Evolutionary conservation across 805 yeast species (phyloP), one percentile per base, ranked within the genome.

Genomic region (Yarrowia sp.): DNA sequence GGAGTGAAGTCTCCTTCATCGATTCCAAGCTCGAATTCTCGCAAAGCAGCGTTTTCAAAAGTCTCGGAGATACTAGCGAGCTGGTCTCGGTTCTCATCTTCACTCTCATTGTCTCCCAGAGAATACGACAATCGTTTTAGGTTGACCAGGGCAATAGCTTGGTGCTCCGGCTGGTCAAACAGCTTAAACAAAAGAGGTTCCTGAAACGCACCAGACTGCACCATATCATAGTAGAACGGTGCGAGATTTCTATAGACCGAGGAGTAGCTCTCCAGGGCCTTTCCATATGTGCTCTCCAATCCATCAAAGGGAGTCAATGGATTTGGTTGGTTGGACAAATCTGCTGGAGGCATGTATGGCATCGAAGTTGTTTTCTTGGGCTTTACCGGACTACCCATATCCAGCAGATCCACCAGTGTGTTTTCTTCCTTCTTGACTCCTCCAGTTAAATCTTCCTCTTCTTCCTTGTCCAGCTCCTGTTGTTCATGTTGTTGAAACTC

Each of bases 41-140:
- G 75, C 16, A 90, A 72, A 8, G 88, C 80, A 0, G 95, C 89
- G 71, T 82, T 87, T 43, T 88, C 87, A 71, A 90, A 89, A 19
- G 89, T 78, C 70, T 88, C 93, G 40, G 85, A 73, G 12, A 86
- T 78, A 3, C 88, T 79, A 38, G 80, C 81, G 52, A 88, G 74
- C 66, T 83, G 66, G 32, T 69, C 72, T 10, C 71, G 43, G 43
- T 73, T 72, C 11, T 81, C 70, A 72, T 79, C 69, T 71, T 77
- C 66, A 70, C 76, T 54, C 67, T 64, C 65, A 66, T 71, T 69
- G 75, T 70, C 16, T 74, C 71, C 46, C 67, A 76, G 70, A 71
- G 73, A 68, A 72, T 70, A 70, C 26, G 81, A 77, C 70, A 78
- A 82, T 46, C 71, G 71, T 65, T 75, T 69, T 14, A 84, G 73